Conservation (phyloP, 108 stramenopile species). For the Stephanodiscus triporus region DNA sequence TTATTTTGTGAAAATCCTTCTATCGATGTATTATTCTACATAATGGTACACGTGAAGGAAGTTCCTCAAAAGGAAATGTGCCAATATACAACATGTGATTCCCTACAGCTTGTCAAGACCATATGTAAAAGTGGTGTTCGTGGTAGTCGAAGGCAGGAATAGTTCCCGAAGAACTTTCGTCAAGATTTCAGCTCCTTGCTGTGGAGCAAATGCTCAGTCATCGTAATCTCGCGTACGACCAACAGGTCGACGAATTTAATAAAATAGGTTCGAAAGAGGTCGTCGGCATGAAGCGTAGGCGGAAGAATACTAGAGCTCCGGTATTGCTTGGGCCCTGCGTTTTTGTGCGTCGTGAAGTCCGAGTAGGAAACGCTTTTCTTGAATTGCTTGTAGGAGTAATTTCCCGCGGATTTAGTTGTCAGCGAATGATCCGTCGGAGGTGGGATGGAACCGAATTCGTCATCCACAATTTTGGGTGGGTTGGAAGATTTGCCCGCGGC, state of each 20-base stretch:
- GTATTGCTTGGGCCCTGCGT: slow-evolving; percentile 12
- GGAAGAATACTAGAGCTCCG: slow-evolving; percentile 14
- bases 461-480: slow-evolving; percentile 9
- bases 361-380: slow-evolving; percentile 63
- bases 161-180: background rate
- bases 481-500: background rate
- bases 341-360: slow-evolving; percentile 49
- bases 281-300: slow-evolving; percentile 50
- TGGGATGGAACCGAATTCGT: slow-evolving; percentile 37
- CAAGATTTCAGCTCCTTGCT: slow-evolving; percentile 14
- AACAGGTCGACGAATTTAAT: slow-evolving; percentile 79
- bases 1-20: background rate
- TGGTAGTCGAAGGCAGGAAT: background rate
- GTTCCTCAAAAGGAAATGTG: too few species aligned
- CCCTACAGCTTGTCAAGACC: background rate
- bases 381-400: slow-evolving; percentile 3
- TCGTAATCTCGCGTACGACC: slow-evolving; percentile 75
- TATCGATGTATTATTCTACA: background rate
- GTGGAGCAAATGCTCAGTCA: slow-evolving; percentile 51
- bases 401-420: background rate
- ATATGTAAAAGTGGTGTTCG: background rate
- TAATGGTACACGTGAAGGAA: background rate
- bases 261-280: slow-evolving; percentile 70
- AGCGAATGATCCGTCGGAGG: background rate
- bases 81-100: slow-evolving; percentile 1